Percentiles rank a stretch among this genome's conserved stretches.
Conservation (phyloP, 371 early-diverging fungal genomes). For the Chytridium lagenaria region DNA sequence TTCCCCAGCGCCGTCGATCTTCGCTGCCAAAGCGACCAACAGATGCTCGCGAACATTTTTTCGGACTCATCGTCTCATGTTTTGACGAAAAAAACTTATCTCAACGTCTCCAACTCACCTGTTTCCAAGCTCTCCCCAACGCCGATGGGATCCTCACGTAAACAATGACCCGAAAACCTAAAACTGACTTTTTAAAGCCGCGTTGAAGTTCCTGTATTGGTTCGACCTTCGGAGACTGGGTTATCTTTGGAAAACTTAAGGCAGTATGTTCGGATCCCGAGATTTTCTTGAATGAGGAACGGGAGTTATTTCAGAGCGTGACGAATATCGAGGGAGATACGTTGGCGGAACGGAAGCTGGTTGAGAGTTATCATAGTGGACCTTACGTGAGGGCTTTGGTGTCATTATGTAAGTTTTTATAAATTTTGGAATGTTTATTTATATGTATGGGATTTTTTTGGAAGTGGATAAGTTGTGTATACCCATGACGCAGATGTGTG, state of each 20-base stretch:
- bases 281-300: slow-evolving; percentile 29
- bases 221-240: slow-evolving; percentile 11
- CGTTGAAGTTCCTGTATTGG: slow-evolving; percentile 30
- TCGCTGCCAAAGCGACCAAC: slow-evolving; percentile 70
- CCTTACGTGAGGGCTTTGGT: slow-evolving; percentile 64
- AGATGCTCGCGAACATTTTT: slow-evolving; percentile 68
- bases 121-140: slow-evolving; percentile 30
- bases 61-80: slow-evolving; percentile 74
- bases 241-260: not conserved
- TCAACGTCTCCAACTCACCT: slow-evolving; percentile 35
- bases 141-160: not conserved
- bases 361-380: slow-evolving; percentile 61
- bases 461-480: slow-evolving; percentile 64
- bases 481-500: slow-evolving; percentile 59
- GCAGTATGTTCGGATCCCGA: slow-evolving; percentile 29
- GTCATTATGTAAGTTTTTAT: slow-evolving; percentile 5
- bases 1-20: slow-evolving; percentile 79
- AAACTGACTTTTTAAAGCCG: slow-evolving; percentile 1
- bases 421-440: not conserved
- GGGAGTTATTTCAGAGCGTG: slow-evolving; percentile 14
- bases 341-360: slow-evolving; percentile 49
- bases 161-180: not conserved
- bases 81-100: slow-evolving; percentile 56
- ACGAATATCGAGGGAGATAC: slow-evolving; percentile 24
- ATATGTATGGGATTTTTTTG: slow-evolving; percentile 34